Evolutionary conservation across 2,329 filamentous ascomycete species (phyloP).

Genomic region (Trichoderma gracile): DNA sequence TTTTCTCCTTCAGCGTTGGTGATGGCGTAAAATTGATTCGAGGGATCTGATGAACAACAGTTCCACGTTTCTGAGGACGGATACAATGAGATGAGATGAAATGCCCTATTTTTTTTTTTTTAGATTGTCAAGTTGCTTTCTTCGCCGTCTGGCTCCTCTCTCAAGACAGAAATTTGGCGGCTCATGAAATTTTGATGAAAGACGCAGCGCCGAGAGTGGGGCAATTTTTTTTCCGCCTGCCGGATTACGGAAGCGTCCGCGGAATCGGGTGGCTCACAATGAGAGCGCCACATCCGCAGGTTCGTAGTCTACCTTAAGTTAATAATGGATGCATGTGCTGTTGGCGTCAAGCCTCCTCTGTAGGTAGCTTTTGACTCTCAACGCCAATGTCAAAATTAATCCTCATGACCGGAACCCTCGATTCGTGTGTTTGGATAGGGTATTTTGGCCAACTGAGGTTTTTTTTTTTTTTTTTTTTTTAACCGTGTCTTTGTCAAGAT

Average conservation of each 20-base stretch:
- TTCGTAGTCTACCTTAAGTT: background rate
- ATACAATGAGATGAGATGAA: background rate
- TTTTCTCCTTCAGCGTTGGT: constrained; percentile 11
- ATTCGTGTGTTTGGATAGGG: no score
- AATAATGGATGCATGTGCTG: no score
- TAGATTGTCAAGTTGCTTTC: background rate
- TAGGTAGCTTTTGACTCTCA: no score
- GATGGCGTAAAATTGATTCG: background rate
- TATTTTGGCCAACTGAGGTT: no score
- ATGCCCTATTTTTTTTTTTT: background rate
- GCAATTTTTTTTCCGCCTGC: background rate
- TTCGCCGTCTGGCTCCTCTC: background rate
- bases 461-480: no score
- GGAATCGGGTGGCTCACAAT: background rate
- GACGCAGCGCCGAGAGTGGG: constrained; percentile 15
- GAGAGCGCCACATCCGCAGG: background rate
- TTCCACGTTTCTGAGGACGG: no score
- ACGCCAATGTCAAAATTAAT: no score
- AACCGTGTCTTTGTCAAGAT: no score
- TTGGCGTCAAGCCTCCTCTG: no score
- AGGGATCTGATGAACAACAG: background rate
- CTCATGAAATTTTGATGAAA: constrained; percentile 23
- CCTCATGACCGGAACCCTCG: no score
- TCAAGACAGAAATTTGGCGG: constrained; percentile 4
- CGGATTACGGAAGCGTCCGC: constrained; percentile 21